phyloP scores from a whole-genome alignment of 805 yeast species.

The Nakazawaea holstii region DNA sequence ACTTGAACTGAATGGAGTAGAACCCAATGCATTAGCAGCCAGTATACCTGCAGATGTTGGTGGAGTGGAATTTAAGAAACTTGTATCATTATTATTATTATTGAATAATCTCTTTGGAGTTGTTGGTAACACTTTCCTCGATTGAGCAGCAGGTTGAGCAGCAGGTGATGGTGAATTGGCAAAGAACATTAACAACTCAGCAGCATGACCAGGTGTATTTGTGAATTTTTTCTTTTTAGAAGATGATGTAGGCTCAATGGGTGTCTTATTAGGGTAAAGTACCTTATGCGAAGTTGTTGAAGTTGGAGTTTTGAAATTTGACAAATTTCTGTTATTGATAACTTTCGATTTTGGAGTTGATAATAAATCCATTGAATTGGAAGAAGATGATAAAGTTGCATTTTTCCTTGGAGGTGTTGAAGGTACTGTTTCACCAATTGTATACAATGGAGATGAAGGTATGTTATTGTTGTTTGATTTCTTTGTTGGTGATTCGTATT shows the following conservation, averaged over 20 bases:
- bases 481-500: slow-evolving; percentile 15
- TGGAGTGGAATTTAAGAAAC: slow-evolving; percentile 8
- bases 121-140: slow-evolving; percentile 6
- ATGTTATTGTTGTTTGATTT: slow-evolving; percentile 9
- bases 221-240: slow-evolving; percentile 26
- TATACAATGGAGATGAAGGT: slow-evolving; percentile 14
- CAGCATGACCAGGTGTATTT: slow-evolving; percentile 51
- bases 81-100: background rate
- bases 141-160: slow-evolving; percentile 1
- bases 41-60: slow-evolving; percentile 11
- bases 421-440: slow-evolving; percentile 1
- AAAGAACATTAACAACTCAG: slow-evolving; percentile 71
- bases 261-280: no score
- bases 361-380: slow-evolving; percentile 17
- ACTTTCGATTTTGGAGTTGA: slow-evolving; percentile 26
- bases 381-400: slow-evolving; percentile 22
- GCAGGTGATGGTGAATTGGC: slow-evolving; percentile 64
- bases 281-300: no score
- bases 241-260: slow-evolving; percentile 17
- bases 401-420: slow-evolving; percentile 23
- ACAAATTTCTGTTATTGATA: background rate
- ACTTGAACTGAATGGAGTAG: slow-evolving; percentile 8
- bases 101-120: slow-evolving; percentile 11
- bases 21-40: slow-evolving; percentile 11
- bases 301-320: slow-evolving; percentile 19